Percentiles rank a stretch among this genome's conserved stretches.
Conservation (phyloP, 1,284 basidiomycete genomes). For the Apiotrichum sp. region DNA sequence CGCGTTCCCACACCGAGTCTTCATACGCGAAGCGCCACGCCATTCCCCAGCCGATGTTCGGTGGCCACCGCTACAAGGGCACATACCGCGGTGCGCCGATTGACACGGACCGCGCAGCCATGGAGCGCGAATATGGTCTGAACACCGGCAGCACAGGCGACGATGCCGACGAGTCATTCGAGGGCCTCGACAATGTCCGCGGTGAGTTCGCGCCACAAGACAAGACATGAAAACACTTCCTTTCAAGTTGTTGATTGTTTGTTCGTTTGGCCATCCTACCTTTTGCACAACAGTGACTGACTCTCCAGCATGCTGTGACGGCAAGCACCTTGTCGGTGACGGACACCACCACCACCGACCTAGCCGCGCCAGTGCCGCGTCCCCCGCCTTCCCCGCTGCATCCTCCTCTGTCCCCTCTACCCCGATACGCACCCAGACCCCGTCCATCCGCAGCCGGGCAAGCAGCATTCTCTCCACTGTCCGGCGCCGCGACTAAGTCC, state of each 20-base stretch:
- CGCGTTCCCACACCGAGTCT: constrained; percentile 75
- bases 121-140: constrained; percentile 31
- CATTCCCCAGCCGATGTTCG: constrained; percentile 32
- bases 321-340: constrained; percentile 66
- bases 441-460: constrained; percentile 22
- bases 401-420: constrained; percentile 15
- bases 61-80: constrained; percentile 42
- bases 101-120: constrained; percentile 26
- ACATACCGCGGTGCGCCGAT: constrained; percentile 34
- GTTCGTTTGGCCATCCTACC: too few species aligned
- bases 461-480: constrained; percentile 20
- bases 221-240: neutral
- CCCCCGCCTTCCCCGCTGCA: constrained; percentile 3
- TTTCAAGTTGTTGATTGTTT: too few species aligned
- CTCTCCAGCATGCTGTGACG: constrained; percentile 74
- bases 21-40: constrained; percentile 71
- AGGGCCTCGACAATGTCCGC: constrained; percentile 88
- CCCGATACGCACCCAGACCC: constrained; percentile 27
- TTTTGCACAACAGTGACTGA: too few species aligned
- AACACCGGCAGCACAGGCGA: neutral
- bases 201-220: neutral
- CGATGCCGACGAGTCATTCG: constrained; percentile 73
- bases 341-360: constrained; percentile 51
- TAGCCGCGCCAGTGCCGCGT: constrained; percentile 55
- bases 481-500: constrained; percentile 5